phyloP scores from a whole-genome alignment of 345 rosid genomes.

The Nasturtium officinale region DNA sequence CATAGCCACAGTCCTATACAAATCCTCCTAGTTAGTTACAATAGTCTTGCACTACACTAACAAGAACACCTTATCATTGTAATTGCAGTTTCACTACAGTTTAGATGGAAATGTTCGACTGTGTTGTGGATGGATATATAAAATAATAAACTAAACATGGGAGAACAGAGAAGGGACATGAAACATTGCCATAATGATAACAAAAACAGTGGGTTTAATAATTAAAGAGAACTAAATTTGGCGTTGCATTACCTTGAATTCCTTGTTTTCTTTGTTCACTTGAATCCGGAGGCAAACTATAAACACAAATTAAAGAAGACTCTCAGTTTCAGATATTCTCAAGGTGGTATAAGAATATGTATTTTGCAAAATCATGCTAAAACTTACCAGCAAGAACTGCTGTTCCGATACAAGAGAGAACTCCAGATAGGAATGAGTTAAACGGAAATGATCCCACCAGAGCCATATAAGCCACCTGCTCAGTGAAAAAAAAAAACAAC shows the following conservation, averaged over 20 bases:
- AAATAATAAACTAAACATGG: background rate
- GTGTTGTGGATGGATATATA: background rate
- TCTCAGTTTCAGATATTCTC: background rate
- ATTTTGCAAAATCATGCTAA: background rate
- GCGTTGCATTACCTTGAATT: conserved; percentile 61
- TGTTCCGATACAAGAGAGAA: conserved; percentile 93
- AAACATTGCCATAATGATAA: conserved; percentile 1
- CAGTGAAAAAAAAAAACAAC: conserved; percentile 22
- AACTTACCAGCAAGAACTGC: conserved; percentile 96
- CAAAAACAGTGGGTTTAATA: background rate
- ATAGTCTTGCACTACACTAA: conserved; percentile 12
- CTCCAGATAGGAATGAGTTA: conserved; percentile 98
- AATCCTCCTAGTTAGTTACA: background rate
- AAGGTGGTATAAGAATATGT: background rate
- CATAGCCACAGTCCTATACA: background rate
- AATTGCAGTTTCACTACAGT: background rate
- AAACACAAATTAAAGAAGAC: conserved; percentile 16
- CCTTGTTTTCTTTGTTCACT: conserved; percentile 99
- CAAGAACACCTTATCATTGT: background rate
- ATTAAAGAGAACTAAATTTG: background rate
- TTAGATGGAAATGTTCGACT: background rate
- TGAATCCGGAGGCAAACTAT: conserved; percentile 98
- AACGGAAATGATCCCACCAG: conserved; percentile 96
- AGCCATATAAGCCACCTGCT: conserved; percentile 92
- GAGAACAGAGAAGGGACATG: background rate